phyloP scores from a whole-genome alignment of 306 rosid species.

The Prunus persica region DNA sequence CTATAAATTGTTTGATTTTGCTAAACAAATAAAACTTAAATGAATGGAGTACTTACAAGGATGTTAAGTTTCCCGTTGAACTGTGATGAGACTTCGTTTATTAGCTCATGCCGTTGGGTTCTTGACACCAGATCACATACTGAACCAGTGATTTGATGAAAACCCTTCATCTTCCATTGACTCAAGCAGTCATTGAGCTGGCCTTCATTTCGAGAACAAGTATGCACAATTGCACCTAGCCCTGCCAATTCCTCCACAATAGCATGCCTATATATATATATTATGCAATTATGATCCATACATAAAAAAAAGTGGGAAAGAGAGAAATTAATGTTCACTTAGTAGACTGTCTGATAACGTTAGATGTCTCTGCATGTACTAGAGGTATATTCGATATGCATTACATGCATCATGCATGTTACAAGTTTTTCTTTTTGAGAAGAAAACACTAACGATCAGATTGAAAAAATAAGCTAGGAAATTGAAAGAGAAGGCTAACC shows the following conservation, averaged over 20 bases:
- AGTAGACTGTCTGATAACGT: too few species aligned
- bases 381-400: too few species aligned
- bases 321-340: too few species aligned
- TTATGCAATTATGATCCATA: too few species aligned
- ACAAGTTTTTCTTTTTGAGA: too few species aligned
- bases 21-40: too few species aligned
- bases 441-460: too few species aligned
- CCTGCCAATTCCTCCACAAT: slow-evolving; percentile 19
- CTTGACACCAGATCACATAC: slow-evolving; percentile 60
- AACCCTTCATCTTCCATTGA: slow-evolving; percentile 52
- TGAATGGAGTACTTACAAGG: slow-evolving; percentile 19
- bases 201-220: not conserved
- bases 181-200: slow-evolving; percentile 1
- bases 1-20: too few species aligned
- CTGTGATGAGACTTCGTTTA: slow-evolving; percentile 48
- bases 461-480: too few species aligned
- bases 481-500: slow-evolving; percentile 12
- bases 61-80: slow-evolving; percentile 74
- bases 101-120: slow-evolving; percentile 49
- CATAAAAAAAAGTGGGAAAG: too few species aligned
- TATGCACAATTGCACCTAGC: slow-evolving; percentile 4
- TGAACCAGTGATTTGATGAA: slow-evolving; percentile 52
- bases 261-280: not conserved
- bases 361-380: too few species aligned
- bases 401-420: too few species aligned